phyloP scores from a whole-genome alignment of 805 yeast genomes.

The Spathaspora sp. region DNA sequence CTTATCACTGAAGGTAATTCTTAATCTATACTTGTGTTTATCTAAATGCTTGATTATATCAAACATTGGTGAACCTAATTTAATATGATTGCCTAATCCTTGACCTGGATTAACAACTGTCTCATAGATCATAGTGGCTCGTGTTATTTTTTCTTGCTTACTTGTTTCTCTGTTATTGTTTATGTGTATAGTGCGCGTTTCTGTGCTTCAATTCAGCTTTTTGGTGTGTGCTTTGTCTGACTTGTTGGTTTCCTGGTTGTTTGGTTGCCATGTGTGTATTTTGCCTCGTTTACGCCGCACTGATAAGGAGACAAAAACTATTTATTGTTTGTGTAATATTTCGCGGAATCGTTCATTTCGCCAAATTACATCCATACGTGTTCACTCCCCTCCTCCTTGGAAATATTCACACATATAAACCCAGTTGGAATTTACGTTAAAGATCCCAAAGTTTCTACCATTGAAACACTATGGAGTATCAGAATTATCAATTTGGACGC shows the following conservation, averaged over 20 bases:
- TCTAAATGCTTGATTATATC: slow-evolving; percentile 21
- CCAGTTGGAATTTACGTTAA: no score
- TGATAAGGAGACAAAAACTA: background rate
- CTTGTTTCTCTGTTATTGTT: background rate
- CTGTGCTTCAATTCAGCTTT: no score
- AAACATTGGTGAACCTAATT: slow-evolving; percentile 28
- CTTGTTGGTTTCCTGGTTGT: background rate
- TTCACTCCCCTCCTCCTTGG: no score
- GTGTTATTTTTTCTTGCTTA: background rate
- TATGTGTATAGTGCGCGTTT: no score
- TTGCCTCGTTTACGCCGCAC: background rate
- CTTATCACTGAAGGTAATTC: slow-evolving; percentile 26
- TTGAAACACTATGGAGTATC: no score
- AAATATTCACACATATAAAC: no score
- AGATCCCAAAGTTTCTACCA: no score
- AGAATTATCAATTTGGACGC: no score
- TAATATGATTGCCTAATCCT: slow-evolving; percentile 28
- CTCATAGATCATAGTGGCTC: slow-evolving; percentile 9
- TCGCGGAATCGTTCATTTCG: no score
- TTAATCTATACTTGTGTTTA: slow-evolving; percentile 23
- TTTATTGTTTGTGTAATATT: no score
- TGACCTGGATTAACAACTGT: slow-evolving; percentile 28
- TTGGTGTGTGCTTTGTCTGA: background rate
- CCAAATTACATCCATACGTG: no score
- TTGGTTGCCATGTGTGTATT: background rate